Percentiles rank a stretch among this genome's conserved stretches.
Conservation (phyloP, 805 yeast species). For the Myxozyma melibiosi region DNA sequence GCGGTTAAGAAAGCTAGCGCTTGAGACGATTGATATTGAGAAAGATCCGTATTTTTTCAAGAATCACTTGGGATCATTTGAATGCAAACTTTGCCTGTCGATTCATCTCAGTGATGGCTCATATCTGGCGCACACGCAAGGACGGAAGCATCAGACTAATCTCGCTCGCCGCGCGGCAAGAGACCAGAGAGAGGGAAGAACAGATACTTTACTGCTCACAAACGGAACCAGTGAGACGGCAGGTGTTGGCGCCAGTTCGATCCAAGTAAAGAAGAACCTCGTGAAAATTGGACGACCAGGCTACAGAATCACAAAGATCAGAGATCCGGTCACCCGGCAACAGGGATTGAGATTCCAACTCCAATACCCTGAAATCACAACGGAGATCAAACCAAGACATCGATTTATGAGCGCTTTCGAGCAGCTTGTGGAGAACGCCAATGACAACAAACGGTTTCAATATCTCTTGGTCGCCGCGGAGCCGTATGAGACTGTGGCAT, state of each 20-base stretch:
- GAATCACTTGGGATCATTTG: slow-evolving; percentile 81
- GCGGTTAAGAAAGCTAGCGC: slow-evolving; percentile 64
- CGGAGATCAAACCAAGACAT: slow-evolving; percentile 59
- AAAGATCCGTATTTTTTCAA: slow-evolving; percentile 81
- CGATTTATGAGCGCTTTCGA: slow-evolving; percentile 81
- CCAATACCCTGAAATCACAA: slow-evolving; percentile 53
- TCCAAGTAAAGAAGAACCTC: slow-evolving; percentile 52
- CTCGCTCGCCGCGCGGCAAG: slow-evolving; percentile 58
- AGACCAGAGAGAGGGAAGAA: slow-evolving; percentile 35
- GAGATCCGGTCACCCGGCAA: slow-evolving; percentile 60
- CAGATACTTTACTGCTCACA: slow-evolving; percentile 20
- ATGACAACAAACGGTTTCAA: slow-evolving; percentile 53
- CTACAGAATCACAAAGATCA: slow-evolving; percentile 65
- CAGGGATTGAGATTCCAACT: slow-evolving; percentile 69
- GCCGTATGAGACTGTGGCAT: slow-evolving; percentile 81
- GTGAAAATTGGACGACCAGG: slow-evolving; percentile 73
- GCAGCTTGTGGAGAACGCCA: slow-evolving; percentile 54
- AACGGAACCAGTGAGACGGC: slow-evolving; percentile 21
- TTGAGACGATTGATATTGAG: slow-evolving; percentile 47
- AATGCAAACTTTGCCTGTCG: slow-evolving; percentile 82
- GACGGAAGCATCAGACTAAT: slow-evolving; percentile 77
- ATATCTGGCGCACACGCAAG: slow-evolving; percentile 81
- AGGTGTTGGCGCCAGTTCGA: slow-evolving; percentile 40
- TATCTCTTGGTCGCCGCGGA: slow-evolving; percentile 82
- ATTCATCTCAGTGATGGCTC: slow-evolving; percentile 78